Evolutionary conservation across 768 basidiomycete genomes (phyloP), one percentile per base, ranked within the genome.

Genomic region (Tulasnella sp.): DNA sequence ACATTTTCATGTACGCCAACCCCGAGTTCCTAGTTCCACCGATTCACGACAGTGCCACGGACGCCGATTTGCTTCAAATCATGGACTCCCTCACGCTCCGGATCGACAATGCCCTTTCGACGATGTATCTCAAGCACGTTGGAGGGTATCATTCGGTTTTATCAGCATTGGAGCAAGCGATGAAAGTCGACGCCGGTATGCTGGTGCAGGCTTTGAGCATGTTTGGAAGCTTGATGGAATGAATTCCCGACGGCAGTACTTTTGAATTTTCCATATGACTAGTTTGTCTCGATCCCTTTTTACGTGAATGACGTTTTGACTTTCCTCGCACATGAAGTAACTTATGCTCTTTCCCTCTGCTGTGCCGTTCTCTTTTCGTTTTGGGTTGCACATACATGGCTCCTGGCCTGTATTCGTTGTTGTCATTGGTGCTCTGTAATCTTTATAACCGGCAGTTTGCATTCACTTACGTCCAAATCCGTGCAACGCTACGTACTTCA

Each of bases 61-160:
- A 96, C 79, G 82, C 86, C 22, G 92, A 96, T 77, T 83, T 96
- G 72, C 87, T 90, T 83, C 83, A 87, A 77, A 83, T 93, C n/a
- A 85, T 97, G 39, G 92, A 95, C 79, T 92, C 90, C 15, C 81
- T 97, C 72, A 85, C 91, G 38, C 83, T 88, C 9, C 86, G 96
- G 58, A 89, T 96, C 74, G 90, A 93, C 81, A 95, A 96, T 81
- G 88, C 91, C 2, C 83, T 89, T 38, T 81, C 82, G 9, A 81
- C 82, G 25, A 76, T 85, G 76, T 76, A 79, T 31, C 73, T 78
- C 25, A 70, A 76, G 74, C 68, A 78, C 31, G 73, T 78, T 17
- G 78, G 78, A 19, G 76, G 74, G 19, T 78, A 71, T 40, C 71
- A 67, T 36, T 68, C 29, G 12, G 68, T 52, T 34, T 42, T 75